Conservation (phyloP, 176 grass and related monocot species). For the Otatea glauca region DNA sequence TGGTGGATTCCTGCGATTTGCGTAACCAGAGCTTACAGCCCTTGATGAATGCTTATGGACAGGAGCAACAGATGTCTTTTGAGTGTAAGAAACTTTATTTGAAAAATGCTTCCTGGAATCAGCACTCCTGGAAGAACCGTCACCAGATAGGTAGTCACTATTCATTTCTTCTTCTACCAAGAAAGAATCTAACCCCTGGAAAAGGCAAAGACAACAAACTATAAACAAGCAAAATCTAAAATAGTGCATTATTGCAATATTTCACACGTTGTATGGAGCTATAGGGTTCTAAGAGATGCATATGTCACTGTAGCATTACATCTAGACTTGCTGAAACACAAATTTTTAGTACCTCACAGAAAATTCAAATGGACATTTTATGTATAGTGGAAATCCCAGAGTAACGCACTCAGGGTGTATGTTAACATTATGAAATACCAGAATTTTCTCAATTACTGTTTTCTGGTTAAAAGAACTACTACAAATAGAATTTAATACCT, state of each 20-base stretch:
- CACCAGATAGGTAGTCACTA: slow-evolving; percentile 78
- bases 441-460: not conserved
- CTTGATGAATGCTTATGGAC: slow-evolving; percentile 64
- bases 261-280: not conserved
- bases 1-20: slow-evolving; percentile 56
- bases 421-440: not conserved
- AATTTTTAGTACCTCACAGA: slow-evolving; percentile 12
- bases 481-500: slow-evolving; percentile 50
- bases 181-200: slow-evolving; percentile 64
- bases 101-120: slow-evolving; percentile 74
- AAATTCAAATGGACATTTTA: slow-evolving; percentile 3
- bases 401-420: not conserved
- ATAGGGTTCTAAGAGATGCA: slow-evolving; percentile 18
- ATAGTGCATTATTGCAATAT: slow-evolving; percentile 13
- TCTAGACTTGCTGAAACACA: slow-evolving; percentile 2
- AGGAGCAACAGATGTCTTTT: slow-evolving; percentile 56
- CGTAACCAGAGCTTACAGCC: slow-evolving; percentile 54
- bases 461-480: slow-evolving; percentile 8
- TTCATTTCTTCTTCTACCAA: slow-evolving; percentile 74
- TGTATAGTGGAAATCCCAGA: slow-evolving; percentile 32
- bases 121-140: slow-evolving; percentile 74
- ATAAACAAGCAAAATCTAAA: slow-evolving; percentile 41
- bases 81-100: slow-evolving; percentile 60
- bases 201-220: slow-evolving; percentile 52
- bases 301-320: slow-evolving; percentile 15